Conservation (phyloP, 176 grass and related monocot genomes). For the Paspalum notatum region DNA sequence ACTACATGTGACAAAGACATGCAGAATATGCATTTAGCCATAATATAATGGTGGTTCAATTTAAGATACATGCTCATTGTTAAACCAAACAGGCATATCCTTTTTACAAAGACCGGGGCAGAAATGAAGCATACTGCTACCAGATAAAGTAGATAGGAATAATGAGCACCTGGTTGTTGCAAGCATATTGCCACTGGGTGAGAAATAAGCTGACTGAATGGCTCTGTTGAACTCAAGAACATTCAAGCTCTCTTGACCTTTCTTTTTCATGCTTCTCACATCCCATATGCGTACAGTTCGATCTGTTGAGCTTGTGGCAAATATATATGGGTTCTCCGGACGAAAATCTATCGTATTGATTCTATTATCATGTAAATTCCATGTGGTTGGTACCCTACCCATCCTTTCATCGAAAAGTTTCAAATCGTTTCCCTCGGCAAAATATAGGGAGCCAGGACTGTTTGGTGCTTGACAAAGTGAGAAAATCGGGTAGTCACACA, state of each 20-base stretch:
- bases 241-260: conserved; percentile 49
- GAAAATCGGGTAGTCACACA: conserved; percentile 55
- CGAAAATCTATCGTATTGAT: conserved; percentile 84
- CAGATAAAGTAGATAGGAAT: not conserved
- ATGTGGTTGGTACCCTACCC: conserved; percentile 56
- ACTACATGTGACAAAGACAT: not conserved
- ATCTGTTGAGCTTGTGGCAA: conserved; percentile 82
- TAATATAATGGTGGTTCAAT: conserved; percentile 14
- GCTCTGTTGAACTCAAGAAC: conserved; percentile 48
- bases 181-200: conserved; percentile 66
- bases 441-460: conserved; percentile 55
- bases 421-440: conserved; percentile 57
- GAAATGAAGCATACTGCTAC: not conserved
- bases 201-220: conserved; percentile 89
- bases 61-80: conserved; percentile 15
- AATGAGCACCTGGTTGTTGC: conserved; percentile 79
- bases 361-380: conserved; percentile 58
- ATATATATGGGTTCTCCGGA: conserved; percentile 56
- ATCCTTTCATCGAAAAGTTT: conserved; percentile 68
- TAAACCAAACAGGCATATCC: conserved; percentile 22
- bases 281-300: conserved; percentile 70
- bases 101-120: conserved; percentile 6
- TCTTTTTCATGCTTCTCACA: conserved; percentile 62
- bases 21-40: not conserved
- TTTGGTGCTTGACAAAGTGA: conserved; percentile 61